Evolutionary conservation across 148 eudicot species (phyloP).

Genomic region (Heliosperma pusillum): DNA sequence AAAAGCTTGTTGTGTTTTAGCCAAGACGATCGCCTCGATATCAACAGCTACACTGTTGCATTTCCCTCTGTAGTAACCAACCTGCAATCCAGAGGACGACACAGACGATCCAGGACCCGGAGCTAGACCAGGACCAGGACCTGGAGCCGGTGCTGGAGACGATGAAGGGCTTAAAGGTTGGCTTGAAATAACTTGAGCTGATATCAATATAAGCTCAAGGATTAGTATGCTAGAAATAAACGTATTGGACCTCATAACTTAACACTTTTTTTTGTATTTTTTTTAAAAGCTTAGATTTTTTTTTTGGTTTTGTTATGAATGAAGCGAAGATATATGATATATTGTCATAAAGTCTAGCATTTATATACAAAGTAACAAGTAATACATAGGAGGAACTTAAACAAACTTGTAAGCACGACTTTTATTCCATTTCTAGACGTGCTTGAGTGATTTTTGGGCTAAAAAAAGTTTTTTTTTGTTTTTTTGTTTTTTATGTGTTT

Average conservation of each 20-base stretch:
- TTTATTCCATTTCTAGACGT: not conserved
- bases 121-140: not conserved
- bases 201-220: conserved; percentile 8
- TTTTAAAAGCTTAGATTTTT: not conserved
- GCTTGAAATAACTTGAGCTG: not conserved
- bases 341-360: not conserved
- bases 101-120: not conserved
- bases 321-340: not conserved
- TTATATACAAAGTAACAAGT: conserved; percentile 2
- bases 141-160: not conserved
- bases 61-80: conserved; percentile 4
- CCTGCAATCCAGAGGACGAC: not conserved
- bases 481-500: too few relatives aligned
- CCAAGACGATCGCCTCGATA: conserved; percentile 30
- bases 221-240: not conserved
- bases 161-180: not conserved
- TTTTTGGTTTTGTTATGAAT: not conserved
- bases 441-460: too few relatives aligned
- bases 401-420: conserved; percentile 4
- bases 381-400: not conserved
- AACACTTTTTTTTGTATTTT: not conserved
- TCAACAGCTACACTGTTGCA: not conserved
- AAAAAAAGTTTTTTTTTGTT: too few relatives aligned
- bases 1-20: conserved; percentile 14
- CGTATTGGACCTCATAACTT: not conserved